These are phyloP conservation scores for Corrigiola litoralis DNA, from an alignment of 179 eudicot species.

Conservation along the genomic window DNA sequence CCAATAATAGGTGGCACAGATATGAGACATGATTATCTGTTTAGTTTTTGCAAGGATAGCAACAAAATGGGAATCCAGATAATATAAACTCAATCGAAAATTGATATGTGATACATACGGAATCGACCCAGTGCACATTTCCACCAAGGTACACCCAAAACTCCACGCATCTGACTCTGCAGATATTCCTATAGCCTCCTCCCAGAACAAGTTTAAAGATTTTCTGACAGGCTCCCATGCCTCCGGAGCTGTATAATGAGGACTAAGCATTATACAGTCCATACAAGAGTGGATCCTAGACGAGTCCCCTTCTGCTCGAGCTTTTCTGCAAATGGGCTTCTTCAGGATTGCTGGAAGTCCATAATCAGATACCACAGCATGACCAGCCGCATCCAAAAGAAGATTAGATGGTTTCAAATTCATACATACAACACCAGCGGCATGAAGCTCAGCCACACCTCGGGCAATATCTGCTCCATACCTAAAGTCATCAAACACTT, in stretches of 20 bases:
- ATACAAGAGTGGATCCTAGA: slow-evolving; percentile 91
- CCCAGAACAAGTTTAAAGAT: slow-evolving; percentile 84
- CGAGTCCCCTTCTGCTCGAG: slow-evolving; percentile 69
- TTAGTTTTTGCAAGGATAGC: neutral
- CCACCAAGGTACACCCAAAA: slow-evolving; percentile 98
- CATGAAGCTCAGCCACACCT: slow-evolving; percentile 98
- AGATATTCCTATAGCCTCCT: slow-evolving; percentile 89
- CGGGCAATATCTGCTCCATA: slow-evolving; percentile 97
- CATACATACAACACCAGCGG: slow-evolving; percentile 98
- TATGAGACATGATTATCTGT: neutral
- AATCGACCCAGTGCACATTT: slow-evolving; percentile 96
- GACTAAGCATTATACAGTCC: slow-evolving; percentile 98
- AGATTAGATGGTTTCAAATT: slow-evolving; percentile 93
- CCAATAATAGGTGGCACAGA: slow-evolving; percentile 18
- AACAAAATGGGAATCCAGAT: slow-evolving; percentile 2
- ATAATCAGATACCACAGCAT: slow-evolving; percentile 90
- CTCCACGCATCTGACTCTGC: slow-evolving; percentile 99
- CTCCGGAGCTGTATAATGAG: slow-evolving; percentile 97
- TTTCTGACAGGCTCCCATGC: slow-evolving; percentile 98
- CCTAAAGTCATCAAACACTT: slow-evolving; percentile 39
- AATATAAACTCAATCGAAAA: slow-evolving; percentile 11
- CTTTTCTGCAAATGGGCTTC: slow-evolving; percentile 80
- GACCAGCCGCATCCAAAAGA: slow-evolving; percentile 82
- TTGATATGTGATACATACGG: slow-evolving; percentile 60
- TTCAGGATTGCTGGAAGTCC: slow-evolving; percentile 94